A percentile compares a stretch with the other conserved stretches of the same genome.
Evolutionary conservation across 1,139 yeast genomes (phyloP).

Genomic region (Suhomyces choctaworum): DNA sequence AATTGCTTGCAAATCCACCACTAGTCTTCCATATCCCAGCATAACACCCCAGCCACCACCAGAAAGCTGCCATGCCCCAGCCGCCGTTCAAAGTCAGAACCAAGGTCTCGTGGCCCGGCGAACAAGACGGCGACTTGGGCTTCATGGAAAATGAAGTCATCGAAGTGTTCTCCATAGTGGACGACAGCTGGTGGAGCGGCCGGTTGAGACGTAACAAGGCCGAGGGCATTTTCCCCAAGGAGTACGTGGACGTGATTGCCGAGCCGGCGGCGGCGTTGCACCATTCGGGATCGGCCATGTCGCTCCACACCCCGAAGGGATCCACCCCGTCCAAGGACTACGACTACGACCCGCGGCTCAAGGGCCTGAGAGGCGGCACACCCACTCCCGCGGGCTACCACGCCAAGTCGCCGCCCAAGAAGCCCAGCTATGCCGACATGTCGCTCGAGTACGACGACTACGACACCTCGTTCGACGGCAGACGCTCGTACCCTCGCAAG

Average conservation of each 20-base stretch:
- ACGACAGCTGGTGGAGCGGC: conserved; percentile 95
- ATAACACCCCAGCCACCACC: conserved; percentile 1
- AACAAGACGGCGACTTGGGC: conserved; percentile 84
- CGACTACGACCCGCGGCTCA: conserved; percentile 3
- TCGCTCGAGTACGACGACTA: conserved; percentile 25
- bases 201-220: conserved; percentile 74
- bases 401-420: conserved; percentile 19
- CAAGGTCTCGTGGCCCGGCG: conserved; percentile 88
- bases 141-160: conserved; percentile 91
- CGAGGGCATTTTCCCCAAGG: conserved; percentile 83
- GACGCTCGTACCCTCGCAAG: conserved; percentile 17
- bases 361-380: conserved; percentile 15
- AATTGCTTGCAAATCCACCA: neutral
- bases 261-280: conserved; percentile 15
- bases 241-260: conserved; percentile 69
- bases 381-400: conserved; percentile 14
- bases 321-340: conserved; percentile 22
- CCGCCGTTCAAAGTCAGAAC: conserved; percentile 77
- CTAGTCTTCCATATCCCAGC: no score
- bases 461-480: conserved; percentile 28
- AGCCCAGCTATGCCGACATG: conserved; percentile 18
- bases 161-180: conserved; percentile 77
- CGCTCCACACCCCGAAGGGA: conserved; percentile 14
- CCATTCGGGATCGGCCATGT: conserved; percentile 16
- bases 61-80: conserved; percentile 23